Base-by-base conservation (phyloP, 2,329 filamentous ascomycete species). In the Metarhizium anisopliae region DNA sequence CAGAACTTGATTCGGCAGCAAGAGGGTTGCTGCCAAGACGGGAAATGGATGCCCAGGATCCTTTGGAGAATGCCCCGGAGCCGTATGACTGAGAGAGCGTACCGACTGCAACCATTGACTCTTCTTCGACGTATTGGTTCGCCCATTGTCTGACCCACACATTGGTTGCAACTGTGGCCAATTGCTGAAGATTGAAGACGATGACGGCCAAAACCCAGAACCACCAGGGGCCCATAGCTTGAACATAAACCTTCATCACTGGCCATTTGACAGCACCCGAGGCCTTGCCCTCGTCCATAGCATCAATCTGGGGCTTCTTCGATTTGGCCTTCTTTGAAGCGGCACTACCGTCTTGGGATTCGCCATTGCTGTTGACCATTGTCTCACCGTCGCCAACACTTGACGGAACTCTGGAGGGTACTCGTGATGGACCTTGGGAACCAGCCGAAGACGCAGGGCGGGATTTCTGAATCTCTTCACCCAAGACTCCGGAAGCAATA, bases 101-200 rank as follows among this genome's bases (percentile, higher is more conserved):
- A 58, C 59, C 64, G 56, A 54, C 58, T 1, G 59, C 59, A 16
- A 66, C 61, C 13, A 55, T 50, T n/a, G 55, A 32, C 18, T 57
- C 63, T 56, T 70, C 70, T 58, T 66, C 73, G 56, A 79, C 80
- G 67, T 97, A 97, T 58, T 94, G 87, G 68, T 96, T 95, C 16
- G 93, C 88, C 94, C 94, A 99, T 68, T 93, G 79, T 63, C 90
- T 83, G 64, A 99, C 95, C 94, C 94, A 99, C 52, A 96, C 73
- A 64, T 94, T 96, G 40, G 91, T 95, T 0, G 87, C 90, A 2
- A 97, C 87, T 29, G 88, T 88, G 4, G 88, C 87, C 38, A 96
- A 69, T 68, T 99, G 94, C 67, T 96, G 92, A 49, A 87, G 74
- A 32, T 80, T 79, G 66, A 99, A 97, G 42, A 92, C 85, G 4